Evolutionary conservation across 176 grass and related monocot genomes (phyloP), one percentile per base, ranked within the genome.

Genomic region (Musa acuminata): DNA sequence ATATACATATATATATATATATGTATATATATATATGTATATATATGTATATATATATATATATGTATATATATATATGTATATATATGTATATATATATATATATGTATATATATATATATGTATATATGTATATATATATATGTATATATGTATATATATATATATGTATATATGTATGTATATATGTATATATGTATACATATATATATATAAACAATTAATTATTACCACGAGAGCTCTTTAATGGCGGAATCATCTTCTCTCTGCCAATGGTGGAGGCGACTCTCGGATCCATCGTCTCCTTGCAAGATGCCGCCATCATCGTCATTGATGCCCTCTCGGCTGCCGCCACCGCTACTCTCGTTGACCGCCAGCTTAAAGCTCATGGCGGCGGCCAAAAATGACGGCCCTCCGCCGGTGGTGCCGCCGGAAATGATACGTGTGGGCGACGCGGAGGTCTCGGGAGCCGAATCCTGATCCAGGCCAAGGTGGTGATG

Each of bases 211-310:
- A 35, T 35, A 35, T 35, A 35, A 0, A 35, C 29, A 35, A 35
- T 67, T 17, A 50, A 20, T 13, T 49, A 21, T 67, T 89, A 96
- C 92, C 92, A 92, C 73, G 80, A 81, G 16, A 89, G 92, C 51
- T 96, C 92, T 72, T 92, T 92, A 80, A 96, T 96, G 76, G 92
- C 80, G 1, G 89, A 65, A 62, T 96, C 92, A 72, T 96, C 92
- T 49, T 96, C 89, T 7, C 84, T 72, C 1, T 81, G 17, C 89
- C 89, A 91, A 5, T 77, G 85, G 24, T 75, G 80, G 74, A 85
- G 77, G 5, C 89, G 52, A 80, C 82, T 82, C 70, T 87, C 85
- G 2, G 84, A 85, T 0, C 81, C 85, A 23, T 85, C 89, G 25
- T 84, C 85, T 1, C 82, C 75, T 79, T 87, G 62, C 14, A 82